phyloP scores from a whole-genome alignment of 495 filamentous ascomycete species.

The Penicillium odoratum region DNA sequence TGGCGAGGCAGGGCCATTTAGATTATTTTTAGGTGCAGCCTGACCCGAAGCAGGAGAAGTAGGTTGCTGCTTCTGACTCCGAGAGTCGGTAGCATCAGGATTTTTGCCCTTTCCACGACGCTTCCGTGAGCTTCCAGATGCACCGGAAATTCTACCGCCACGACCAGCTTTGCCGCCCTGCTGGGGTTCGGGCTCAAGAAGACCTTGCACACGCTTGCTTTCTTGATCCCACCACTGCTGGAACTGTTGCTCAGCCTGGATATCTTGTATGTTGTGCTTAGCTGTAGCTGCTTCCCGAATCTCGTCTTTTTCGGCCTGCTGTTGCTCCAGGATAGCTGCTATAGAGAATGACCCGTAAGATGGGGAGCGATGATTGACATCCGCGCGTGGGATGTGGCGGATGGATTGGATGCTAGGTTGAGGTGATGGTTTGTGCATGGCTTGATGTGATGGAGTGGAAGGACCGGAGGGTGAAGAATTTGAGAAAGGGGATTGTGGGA shows the following conservation, averaged over 20 bases:
- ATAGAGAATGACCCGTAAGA: conserved; percentile 68
- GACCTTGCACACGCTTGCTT: conserved; percentile 65
- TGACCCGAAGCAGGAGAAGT: conserved; percentile 2
- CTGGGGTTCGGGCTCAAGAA: conserved; percentile 45
- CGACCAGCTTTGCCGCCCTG: conserved; percentile 32
- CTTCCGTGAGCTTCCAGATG: conserved; percentile 25
- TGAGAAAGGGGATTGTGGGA: conserved; percentile 21
- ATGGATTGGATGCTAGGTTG: conserved; percentile 49
- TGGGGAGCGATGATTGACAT: conserved; percentile 41
- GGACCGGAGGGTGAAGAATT: conserved; percentile 25
- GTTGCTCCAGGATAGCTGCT: conserved; percentile 84
- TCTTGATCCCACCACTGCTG: conserved; percentile 98
- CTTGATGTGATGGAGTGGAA: conserved; percentile 19
- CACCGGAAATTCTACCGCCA: conserved; percentile 20
- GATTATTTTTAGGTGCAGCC: conserved; percentile 15
- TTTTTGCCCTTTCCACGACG: conserved; percentile 25
- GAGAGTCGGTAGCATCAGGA: conserved; percentile 10
- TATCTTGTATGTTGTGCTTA: conserved; percentile 85
- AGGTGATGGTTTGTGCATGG: conserved; percentile 25
- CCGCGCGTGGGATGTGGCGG: conserved; percentile 44
- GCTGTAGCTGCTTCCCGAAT: conserved; percentile 76
- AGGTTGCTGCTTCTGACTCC: conserved; percentile 8
- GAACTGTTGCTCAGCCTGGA: conserved; percentile 95
- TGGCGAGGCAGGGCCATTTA: conserved; percentile 8
- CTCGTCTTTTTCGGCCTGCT: conserved; percentile 79